Evolutionary conservation across 148 eudicot species (phyloP).

Genomic region (Nepenthes gracilis): DNA sequence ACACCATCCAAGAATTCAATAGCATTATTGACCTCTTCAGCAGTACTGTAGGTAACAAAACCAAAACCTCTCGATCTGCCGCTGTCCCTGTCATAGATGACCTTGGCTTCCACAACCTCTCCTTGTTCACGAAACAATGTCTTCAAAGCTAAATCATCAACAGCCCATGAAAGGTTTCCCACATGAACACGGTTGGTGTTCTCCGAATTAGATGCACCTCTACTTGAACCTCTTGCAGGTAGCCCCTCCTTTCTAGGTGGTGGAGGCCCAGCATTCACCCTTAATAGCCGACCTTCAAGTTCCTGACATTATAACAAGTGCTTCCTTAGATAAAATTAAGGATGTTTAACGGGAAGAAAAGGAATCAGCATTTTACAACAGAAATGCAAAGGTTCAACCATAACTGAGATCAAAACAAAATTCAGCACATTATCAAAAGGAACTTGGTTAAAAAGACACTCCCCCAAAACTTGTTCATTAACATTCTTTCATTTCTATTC

Average conservation of each 20-base stretch:
- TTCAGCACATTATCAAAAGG: neutral
- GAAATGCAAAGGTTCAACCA: neutral
- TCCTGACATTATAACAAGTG: constrained; percentile 40
- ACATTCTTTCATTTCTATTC: no score
- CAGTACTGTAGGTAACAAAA: constrained; percentile 65
- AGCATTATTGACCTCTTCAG: constrained; percentile 74
- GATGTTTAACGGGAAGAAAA: neutral
- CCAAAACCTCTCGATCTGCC: constrained; percentile 98
- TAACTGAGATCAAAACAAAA: neutral
- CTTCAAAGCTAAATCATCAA: constrained; percentile 68
- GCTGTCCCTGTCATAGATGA: constrained; percentile 85
- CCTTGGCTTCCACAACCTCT: constrained; percentile 76
- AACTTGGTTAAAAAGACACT: neutral
- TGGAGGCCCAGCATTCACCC: constrained; percentile 93
- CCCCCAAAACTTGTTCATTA: neutral
- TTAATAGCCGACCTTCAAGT: constrained; percentile 67
- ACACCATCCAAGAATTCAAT: constrained; percentile 67
- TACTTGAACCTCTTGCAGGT: constrained; percentile 23
- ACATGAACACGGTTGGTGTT: constrained; percentile 63
- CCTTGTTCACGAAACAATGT: constrained; percentile 72
- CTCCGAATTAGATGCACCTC: constrained; percentile 38
- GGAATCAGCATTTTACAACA: neutral
- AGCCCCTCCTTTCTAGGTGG: constrained; percentile 52
- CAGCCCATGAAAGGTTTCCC: constrained; percentile 91
- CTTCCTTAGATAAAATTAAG: constrained; percentile 1